Evolutionary conservation across 148 eudicot species (phyloP), one percentile per base, ranked within the genome.

Genomic region (Vaccinium darrowii): DNA sequence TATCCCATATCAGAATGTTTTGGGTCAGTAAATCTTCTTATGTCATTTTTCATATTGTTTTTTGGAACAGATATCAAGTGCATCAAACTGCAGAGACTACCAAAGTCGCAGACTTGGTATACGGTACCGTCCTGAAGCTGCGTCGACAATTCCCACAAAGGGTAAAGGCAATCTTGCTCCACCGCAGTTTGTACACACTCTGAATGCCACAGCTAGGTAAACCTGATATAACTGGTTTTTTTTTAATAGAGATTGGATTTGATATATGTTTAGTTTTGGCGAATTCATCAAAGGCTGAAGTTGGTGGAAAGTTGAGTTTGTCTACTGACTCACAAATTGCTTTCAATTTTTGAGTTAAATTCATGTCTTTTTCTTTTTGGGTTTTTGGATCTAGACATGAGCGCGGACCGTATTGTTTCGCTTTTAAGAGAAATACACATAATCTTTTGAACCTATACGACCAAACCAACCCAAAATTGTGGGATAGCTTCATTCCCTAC

Each of bases 61-160:
- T n/a, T 3, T 85, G 39, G 57, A 51, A 86, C 93, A 96, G 97
- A 96, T 94, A 83, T 96, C 99, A 62, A 96, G 99, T 82, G 98
- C 99, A 51, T 96, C 99, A 25, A 94, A 94, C 62, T 96, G 99
- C 87, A 96, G 98, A 12, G 99, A 96, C 90, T 96, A 93, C 63
- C 97, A 96, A 89, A 94, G 99, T 86, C 92, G 97, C 4, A 88
- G 98, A 62, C 85, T 96, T 33, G 98, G 98, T 50, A 96, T 96
- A 65, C 90, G 95, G 18, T 94, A 86, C 81, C 99, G 95, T 51
- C 97, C 99, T 16, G 94, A 90, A 81, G 79, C 87, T 19, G 1
- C 87, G 49, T 87, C 92, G 18, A 54, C 78, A 15, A 87, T 71
- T 86, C 86, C 87, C 54, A 91, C 87, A 84, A 93, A 94, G 91